These are phyloP conservation scores for Diaporthe caulivora DNA, from an alignment of 2,329 filamentous ascomycete species.

Conservation along the genomic window DNA sequence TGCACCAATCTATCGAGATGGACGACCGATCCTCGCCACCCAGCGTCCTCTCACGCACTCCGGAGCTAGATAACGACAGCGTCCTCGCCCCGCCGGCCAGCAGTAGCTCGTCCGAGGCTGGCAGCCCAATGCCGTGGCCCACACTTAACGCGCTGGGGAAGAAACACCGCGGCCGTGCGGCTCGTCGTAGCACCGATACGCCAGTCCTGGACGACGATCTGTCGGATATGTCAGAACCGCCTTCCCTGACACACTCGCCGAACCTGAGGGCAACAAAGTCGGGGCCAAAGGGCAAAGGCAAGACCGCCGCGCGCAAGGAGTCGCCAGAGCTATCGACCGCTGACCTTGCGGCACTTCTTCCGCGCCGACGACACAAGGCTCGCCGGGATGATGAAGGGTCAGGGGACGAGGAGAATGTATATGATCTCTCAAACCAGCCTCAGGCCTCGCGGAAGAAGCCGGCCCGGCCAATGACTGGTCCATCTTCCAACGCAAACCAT, in stretches of 20 bases:
- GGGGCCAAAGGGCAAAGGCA: slow-evolving; percentile 40
- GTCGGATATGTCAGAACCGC: slow-evolving; percentile 73
- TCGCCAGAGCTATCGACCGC: slow-evolving; percentile 65
- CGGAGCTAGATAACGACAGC: slow-evolving; percentile 57
- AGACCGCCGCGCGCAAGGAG: slow-evolving; percentile 45
- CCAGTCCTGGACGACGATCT: slow-evolving; percentile 55
- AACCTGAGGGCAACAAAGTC: slow-evolving; percentile 56
- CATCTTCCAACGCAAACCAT: slow-evolving; percentile 30
- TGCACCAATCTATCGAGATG: slow-evolving; percentile 45
- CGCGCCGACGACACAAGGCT: slow-evolving; percentile 61
- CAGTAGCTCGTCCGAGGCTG: slow-evolving; percentile 60
- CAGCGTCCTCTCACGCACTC: slow-evolving; percentile 44
- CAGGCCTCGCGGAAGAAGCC: slow-evolving; percentile 50
- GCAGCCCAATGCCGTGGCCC: slow-evolving; percentile 62
- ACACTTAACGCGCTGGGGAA: slow-evolving; percentile 64
- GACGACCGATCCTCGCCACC: slow-evolving; percentile 48
- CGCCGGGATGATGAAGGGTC: slow-evolving; percentile 53
- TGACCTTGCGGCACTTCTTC: slow-evolving; percentile 65
- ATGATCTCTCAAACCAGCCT: slow-evolving; percentile 61
- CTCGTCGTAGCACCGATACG: slow-evolving; percentile 49
- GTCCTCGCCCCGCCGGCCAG: slow-evolving; percentile 68
- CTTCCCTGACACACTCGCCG: slow-evolving; percentile 75
- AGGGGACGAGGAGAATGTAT: slow-evolving; percentile 65
- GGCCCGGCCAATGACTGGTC: slow-evolving; percentile 21
- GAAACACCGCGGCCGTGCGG: slow-evolving; percentile 50